Percentiles rank a stretch among this genome's conserved stretches.
These are phyloP conservation scores for Talaromyces amestolkiae DNA, from an alignment of 2,329 filamentous ascomycete species.

Conservation along the genomic window DNA sequence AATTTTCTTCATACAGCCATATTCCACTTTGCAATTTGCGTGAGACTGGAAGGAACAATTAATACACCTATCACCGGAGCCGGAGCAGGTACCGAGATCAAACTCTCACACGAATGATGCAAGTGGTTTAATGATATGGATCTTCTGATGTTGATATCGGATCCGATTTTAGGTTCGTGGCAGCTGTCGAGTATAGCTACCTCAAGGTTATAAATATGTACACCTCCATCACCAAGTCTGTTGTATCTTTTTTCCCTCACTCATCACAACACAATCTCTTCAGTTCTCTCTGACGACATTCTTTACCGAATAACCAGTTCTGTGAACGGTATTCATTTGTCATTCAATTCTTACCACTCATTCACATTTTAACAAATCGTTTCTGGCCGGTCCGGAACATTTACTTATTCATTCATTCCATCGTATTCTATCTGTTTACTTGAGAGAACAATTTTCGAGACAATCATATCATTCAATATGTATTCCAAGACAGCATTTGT, in stretches of 20 bases:
- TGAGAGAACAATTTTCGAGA: background rate
- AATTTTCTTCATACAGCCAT: background rate
- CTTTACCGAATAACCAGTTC: constrained; percentile 2
- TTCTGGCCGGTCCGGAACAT: constrained; percentile 8
- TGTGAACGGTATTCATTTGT: constrained; percentile 6
- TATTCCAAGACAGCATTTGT: constrained; percentile 5
- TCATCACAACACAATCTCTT: constrained; percentile 8
- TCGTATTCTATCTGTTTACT: background rate
- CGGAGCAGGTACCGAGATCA: background rate
- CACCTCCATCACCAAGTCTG: background rate
- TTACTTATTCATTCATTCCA: background rate
- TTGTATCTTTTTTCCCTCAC: background rate
- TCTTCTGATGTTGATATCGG: background rate
- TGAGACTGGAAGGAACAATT: background rate
- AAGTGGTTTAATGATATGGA: background rate
- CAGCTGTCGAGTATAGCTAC: too few relatives aligned
- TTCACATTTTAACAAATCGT: background rate
- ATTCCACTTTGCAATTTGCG: constrained; percentile 4
- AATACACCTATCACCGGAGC: background rate
- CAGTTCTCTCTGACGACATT: constrained; percentile 8
- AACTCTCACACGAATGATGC: background rate
- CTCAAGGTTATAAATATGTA: constrained; percentile 1
- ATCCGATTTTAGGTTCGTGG: too few relatives aligned
- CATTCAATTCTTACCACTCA: background rate
- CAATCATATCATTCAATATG: background rate